Percentiles rank a stretch among this genome's conserved stretches.
Conservation (phyloP, 2,329 filamentous ascomycete species). For the Alternaria novae-zelandiae region DNA sequence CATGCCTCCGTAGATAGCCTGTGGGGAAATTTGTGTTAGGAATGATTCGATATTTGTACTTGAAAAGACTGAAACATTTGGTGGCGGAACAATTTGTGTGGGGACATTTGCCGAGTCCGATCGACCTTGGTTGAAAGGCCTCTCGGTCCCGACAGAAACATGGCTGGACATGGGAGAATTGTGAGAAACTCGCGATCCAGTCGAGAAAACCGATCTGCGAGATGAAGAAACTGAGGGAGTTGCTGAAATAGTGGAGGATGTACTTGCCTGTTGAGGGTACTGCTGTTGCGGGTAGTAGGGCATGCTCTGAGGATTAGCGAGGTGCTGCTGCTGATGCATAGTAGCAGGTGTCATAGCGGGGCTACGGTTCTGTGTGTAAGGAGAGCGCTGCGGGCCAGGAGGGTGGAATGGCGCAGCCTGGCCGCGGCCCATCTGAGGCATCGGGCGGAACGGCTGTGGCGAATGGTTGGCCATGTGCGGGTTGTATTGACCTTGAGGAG, state of each 20-base stretch:
- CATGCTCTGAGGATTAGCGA: conserved; percentile 62
- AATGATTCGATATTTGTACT: conserved; percentile 73
- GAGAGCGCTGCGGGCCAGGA: conserved; percentile 61
- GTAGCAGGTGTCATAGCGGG: conserved; percentile 66
- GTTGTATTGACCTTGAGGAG: conserved; percentile 57
- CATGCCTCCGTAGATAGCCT: conserved; percentile 65
- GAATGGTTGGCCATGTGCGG: conserved; percentile 52
- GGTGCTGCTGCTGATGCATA: conserved; percentile 68
- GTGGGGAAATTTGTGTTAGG: conserved; percentile 71
- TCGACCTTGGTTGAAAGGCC: conserved; percentile 23
- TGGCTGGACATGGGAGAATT: conserved; percentile 9
- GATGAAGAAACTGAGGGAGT: conserved; percentile 20
- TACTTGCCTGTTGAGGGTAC: conserved; percentile 67
- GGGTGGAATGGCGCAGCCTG: conserved; percentile 61
- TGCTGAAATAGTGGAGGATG: conserved; percentile 52
- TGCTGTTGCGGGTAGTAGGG: conserved; percentile 67
- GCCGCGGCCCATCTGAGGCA: conserved; percentile 58
- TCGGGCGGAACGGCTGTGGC: conserved; percentile 60
- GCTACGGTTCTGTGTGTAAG: conserved; percentile 63
- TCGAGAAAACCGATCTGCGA: conserved; percentile 26
- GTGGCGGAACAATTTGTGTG: conserved; percentile 9
- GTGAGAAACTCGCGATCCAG: conserved; percentile 20
- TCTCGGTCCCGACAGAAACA: conserved; percentile 22
- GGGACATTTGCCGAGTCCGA: conserved; percentile 30
- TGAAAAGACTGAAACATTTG: conserved; percentile 55